A percentile compares a stretch with the other conserved stretches of the same genome.
phyloP scores from a whole-genome alignment of 441 rosid species.

The Rhodomyrtus psidioides region DNA sequence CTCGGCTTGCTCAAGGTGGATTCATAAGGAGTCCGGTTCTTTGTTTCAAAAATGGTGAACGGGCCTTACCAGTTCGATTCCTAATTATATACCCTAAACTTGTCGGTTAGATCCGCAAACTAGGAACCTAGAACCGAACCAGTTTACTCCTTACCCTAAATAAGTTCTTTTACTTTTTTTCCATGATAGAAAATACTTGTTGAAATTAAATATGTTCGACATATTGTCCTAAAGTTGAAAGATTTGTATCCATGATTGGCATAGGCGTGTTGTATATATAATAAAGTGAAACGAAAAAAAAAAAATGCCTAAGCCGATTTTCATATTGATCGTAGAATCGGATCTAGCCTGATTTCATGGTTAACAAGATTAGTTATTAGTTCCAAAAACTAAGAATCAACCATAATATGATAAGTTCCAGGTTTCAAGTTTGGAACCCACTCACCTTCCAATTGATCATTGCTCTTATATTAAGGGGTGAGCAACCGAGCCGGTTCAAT shows the following conservation, averaged over 20 bases:
- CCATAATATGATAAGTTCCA: not conserved
- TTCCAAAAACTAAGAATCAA: not conserved
- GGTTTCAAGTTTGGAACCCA: not conserved
- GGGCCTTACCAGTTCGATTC: rapidly evolving
- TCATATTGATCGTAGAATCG: rapidly evolving
- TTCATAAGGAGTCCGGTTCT: not conserved
- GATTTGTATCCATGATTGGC: not conserved
- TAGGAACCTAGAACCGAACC: not conserved
- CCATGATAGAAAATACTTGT: not conserved
- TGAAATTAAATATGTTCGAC: not conserved
- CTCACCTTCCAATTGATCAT: not conserved
- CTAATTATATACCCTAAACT: not conserved
- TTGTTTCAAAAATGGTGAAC: rapidly evolving
- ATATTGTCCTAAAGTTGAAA: not conserved
- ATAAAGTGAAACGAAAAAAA: not conserved
- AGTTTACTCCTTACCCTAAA: not conserved
- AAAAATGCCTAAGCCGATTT: not conserved
- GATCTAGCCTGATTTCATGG: not conserved
- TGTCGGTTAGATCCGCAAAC: not conserved
- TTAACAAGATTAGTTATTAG: not conserved
- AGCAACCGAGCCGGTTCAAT: not conserved
- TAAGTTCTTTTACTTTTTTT: not conserved
- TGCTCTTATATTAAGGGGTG: not conserved
- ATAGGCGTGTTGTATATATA: not conserved
- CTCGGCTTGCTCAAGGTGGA: not conserved